Evolutionary conservation across 1,284 basidiomycete genomes (phyloP), one percentile per base, ranked within the genome.

Genomic region (Rhodotorula sp.): DNA sequence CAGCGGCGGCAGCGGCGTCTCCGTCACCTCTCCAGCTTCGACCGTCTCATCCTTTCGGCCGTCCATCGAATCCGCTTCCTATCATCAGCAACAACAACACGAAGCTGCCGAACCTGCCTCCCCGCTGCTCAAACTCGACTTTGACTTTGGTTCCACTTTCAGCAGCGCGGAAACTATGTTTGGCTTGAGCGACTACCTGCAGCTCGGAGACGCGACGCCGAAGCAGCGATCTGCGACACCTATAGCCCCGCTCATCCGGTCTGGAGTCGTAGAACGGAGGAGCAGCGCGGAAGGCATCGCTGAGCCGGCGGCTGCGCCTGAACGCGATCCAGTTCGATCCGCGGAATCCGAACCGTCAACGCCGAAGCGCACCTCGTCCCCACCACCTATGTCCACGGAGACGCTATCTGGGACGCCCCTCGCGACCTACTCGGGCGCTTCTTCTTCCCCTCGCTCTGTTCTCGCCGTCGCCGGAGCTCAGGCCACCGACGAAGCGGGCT

Each of bases 131-230:
- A 63, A 66, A 24, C 63, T 74, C 63, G 66, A 69, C 37, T 72
- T 74, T 26, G 67, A 71, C 22, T 66, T 69, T 15, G 67, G 66
- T 20, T 59, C 59, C 0, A 37, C 66, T n/a, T 71, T 71, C 63
- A 60, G 69, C 44, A 65, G 33, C 29, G 62, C 60, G 6, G 71
- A 68, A 29, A 73, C 70, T 2, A 69, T 74, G 65, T 74, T 74
- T 26, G 72, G 71, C 12, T 33, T 74, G 29, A 64, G 64, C 58
- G 67, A 71, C 33, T 46, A 69, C 42, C 55, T 71, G 55, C 65
- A 66, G 46, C 17, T 26, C 17, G 42, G 62, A 5, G 4, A 26
- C 26, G 17, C 17, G 44, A 45, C 29, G 29, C 56, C 3, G 18
- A 30, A 18, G 10, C 22, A 12, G 49, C 60, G 44, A 20, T 10